Conservation (phyloP, 768 basidiomycete species). For the Holtermannia corniformis region DNA sequence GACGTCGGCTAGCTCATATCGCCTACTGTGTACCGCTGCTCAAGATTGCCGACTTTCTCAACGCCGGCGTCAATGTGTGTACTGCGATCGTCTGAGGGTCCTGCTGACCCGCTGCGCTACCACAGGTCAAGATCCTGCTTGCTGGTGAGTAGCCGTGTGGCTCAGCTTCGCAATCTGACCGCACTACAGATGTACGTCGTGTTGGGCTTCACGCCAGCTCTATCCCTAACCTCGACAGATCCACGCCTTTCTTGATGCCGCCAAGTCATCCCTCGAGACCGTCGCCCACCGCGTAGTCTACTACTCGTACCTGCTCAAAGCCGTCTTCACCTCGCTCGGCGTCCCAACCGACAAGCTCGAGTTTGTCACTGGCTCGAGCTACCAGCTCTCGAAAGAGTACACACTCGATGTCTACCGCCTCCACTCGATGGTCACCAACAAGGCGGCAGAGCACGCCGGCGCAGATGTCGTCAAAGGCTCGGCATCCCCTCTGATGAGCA, state of each 20-base stretch:
- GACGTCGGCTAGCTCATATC: conserved; percentile 62
- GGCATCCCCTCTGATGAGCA: conserved; percentile 79
- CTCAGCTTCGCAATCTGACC: neutral
- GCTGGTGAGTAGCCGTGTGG: conserved; percentile 50
- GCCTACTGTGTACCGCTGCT: conserved; percentile 92
- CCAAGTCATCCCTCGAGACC: conserved; percentile 89
- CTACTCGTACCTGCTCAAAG: conserved; percentile 70
- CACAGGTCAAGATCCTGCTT: conserved; percentile 64
- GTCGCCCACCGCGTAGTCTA: conserved; percentile 79
- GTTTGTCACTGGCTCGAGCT: conserved; percentile 82
- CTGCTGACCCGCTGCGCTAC: conserved; percentile 3
- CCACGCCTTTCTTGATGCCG: conserved; percentile 94
- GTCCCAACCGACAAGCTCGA: conserved; percentile 75
- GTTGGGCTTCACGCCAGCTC: neutral
- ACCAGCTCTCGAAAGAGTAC: conserved; percentile 85
- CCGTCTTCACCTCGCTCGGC: conserved; percentile 78
- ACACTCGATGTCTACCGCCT: conserved; percentile 87
- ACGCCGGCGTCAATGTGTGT: conserved; percentile 75
- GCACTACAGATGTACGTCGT: neutral
- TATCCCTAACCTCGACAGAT: conserved; percentile 42
- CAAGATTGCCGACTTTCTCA: conserved; percentile 92
- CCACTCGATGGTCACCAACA: conserved; percentile 82
- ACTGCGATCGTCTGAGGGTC: neutral
- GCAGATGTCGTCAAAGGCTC: conserved; percentile 99
- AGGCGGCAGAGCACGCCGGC: conserved; percentile 96